Base-by-base conservation (phyloP, 306 rosid species). In the Boehmeria nivea region DNA sequence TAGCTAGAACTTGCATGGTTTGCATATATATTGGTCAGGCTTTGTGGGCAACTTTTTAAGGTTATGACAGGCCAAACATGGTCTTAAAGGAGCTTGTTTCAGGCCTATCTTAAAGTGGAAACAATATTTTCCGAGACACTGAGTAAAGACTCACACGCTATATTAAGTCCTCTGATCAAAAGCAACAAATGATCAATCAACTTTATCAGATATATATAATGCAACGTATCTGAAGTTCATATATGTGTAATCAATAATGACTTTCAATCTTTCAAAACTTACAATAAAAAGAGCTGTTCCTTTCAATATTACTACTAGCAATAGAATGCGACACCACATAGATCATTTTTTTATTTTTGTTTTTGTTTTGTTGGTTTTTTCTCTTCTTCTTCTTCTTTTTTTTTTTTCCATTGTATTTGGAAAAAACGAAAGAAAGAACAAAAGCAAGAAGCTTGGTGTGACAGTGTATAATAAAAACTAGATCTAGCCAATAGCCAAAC, bases 131-230 rank as follows among this genome's bases (percentile, higher is more conserved):
- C 40, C 53, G 14, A 40, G 25, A 27, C 52, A 59, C 15, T 36
- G 34, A 17, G 8, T 36, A 5, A 14, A 17, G 36, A 23, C 11
- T 53, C 25, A 21, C 25, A 38, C 33, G 14, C 19, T 3, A 14
- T 37, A 11, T 12, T 55, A 27, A 36, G 27, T 31, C 25, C 8
- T 22, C 16, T 12, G 26, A 43, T 55, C 46, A 55, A 55, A 55
- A 55, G 59, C 59, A 34, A 53, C 11, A 11, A 4, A 11, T 33
- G 51, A 54, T 12, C 15, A 16, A 55, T 34, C 47, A 37, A 37
- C 60, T 55, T 55, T 55, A 13, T 55, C 60, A 55, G 47, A 54
- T 55, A 22, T 51, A 51, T 51, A 49, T n/a, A 31, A 31, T 31
- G 23, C 13, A 18, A 12, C 26, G 20, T 53, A 17, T 33, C 44